These are phyloP conservation scores for Microcos paniculata DNA, from an alignment of 345 rosid genomes.

Conservation along the genomic window DNA sequence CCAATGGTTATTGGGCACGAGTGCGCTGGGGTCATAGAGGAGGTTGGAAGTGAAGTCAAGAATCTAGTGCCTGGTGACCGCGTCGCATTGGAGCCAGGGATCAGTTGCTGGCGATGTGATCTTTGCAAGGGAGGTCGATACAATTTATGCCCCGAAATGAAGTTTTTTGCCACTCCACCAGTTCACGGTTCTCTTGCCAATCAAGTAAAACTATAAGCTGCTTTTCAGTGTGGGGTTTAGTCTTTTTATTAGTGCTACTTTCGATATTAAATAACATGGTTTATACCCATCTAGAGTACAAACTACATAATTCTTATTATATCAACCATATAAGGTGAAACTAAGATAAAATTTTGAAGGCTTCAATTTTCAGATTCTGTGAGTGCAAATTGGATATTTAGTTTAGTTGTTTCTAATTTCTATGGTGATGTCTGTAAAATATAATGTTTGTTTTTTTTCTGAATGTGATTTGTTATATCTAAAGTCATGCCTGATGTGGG, in stretches of 20 bases:
- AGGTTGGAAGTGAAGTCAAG: constrained; percentile 77
- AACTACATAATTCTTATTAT: not conserved
- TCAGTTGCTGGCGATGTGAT: constrained; percentile 75
- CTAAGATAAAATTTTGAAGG: too few species aligned
- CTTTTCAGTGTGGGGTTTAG: not conserved
- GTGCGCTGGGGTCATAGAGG: constrained; percentile 87
- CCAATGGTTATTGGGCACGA: constrained; percentile 98
- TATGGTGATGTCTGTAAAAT: too few species aligned
- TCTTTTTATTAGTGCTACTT: not conserved
- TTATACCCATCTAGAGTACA: not conserved
- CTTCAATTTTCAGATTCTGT: too few species aligned
- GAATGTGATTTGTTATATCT: not conserved
- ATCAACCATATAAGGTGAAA: not conserved
- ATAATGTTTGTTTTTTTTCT: not conserved
- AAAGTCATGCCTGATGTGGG: not conserved
- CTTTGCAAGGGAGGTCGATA: constrained; percentile 78
- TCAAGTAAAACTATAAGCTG: constrained; percentile 39
- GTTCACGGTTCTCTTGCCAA: constrained; percentile 89
- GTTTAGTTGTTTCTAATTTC: not conserved
- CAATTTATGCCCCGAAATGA: constrained; percentile 90
- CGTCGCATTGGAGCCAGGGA: constrained; percentile 90
- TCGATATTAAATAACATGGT: not conserved
- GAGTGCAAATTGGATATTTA: too few species aligned
- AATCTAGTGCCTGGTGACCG: constrained; percentile 67
- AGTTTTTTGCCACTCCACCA: constrained; percentile 92